Conservation (phyloP, 1,284 basidiomycete genomes). For the Cerioporus squamosus region DNA sequence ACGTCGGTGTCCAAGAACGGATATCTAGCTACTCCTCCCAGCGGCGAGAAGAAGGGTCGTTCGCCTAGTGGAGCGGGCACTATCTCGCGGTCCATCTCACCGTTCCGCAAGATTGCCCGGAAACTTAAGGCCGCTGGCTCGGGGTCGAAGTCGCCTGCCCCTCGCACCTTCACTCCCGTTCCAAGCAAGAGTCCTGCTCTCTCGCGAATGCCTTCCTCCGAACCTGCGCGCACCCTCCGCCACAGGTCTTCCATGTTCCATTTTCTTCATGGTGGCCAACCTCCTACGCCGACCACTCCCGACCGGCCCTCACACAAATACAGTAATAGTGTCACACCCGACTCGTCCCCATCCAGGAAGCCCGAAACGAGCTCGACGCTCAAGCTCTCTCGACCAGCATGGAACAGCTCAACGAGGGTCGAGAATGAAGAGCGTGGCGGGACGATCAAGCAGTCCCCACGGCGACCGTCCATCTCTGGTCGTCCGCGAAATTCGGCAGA, state of each 20-base stretch:
- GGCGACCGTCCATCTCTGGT: conserved; percentile 30
- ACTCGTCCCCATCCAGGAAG: conserved; percentile 54
- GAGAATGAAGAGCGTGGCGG: conserved; percentile 50
- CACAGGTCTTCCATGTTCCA: conserved; percentile 66
- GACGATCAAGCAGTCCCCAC: conserved; percentile 54
- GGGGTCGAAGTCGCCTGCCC: conserved; percentile 41
- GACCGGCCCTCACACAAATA: conserved; percentile 69
- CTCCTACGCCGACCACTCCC: conserved; percentile 52
- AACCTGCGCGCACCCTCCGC: conserved; percentile 53
- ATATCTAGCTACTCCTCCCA: conserved; percentile 67
- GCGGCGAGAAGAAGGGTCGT: conserved; percentile 46
- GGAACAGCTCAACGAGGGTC: conserved; percentile 82
- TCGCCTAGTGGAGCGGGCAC: conserved; percentile 54
- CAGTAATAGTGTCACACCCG: conserved; percentile 70
- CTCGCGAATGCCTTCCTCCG: conserved; percentile 53
- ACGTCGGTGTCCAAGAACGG: conserved; percentile 54
- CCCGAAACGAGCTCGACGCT: conserved; percentile 44
- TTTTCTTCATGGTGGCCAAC: conserved; percentile 43
- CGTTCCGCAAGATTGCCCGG: conserved; percentile 74
- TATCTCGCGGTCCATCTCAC: conserved; percentile 75
- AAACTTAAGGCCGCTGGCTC: conserved; percentile 53
- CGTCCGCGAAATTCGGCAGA: conserved; percentile 37
- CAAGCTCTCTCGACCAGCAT: conserved; percentile 47
- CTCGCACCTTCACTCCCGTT: conserved; percentile 50
- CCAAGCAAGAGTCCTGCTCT: conserved; percentile 43